A percentile compares a stretch with the other conserved stretches of the same genome.
Evolutionary conservation across 1,139 yeast species (phyloP).

Genomic region (Candida pseudoviswanathii): DNA sequence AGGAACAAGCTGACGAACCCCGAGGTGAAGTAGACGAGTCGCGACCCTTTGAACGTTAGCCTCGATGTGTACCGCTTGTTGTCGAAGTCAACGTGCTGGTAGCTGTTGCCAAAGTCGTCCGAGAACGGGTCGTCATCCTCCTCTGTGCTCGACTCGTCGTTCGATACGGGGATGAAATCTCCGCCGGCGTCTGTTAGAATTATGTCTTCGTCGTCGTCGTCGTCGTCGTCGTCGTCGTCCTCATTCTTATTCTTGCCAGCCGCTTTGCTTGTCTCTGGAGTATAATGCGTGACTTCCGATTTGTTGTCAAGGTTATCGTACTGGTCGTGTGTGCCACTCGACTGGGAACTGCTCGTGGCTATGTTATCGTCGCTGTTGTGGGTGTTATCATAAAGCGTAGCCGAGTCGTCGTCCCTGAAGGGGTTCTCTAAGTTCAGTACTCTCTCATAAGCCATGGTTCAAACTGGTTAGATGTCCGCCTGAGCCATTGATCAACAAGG

Average conservation of each 20-base stretch:
- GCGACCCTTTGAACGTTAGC: constrained; percentile 40
- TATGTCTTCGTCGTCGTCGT: constrained; percentile 6
- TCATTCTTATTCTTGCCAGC: too few relatives aligned
- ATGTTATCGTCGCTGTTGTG: background rate
- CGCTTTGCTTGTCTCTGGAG: background rate
- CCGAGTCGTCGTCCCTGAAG: background rate
- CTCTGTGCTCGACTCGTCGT: background rate
- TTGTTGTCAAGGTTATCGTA: background rate
- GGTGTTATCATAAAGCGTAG: background rate
- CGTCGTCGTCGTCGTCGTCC: constrained; percentile 4
- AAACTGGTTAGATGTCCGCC: constrained; percentile 1
- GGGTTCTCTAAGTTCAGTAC: background rate
- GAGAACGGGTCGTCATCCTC: constrained; percentile 7
- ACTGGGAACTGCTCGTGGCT: background rate
- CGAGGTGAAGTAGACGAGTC: constrained; percentile 70
- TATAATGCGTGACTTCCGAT: background rate
- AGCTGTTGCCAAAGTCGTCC: constrained; percentile 40
- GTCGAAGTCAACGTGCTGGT: constrained; percentile 42
- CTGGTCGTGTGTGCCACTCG: background rate
- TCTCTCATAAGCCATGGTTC: background rate
- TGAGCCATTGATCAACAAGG: background rate
- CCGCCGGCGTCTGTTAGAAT: constrained; percentile 1
- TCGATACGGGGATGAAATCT: background rate
- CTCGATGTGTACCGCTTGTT: constrained; percentile 35
- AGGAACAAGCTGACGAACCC: constrained; percentile 84